These are phyloP conservation scores for Scalesia atractyloides DNA, from an alignment of 129 eudicot species.

Conservation along the genomic window DNA sequence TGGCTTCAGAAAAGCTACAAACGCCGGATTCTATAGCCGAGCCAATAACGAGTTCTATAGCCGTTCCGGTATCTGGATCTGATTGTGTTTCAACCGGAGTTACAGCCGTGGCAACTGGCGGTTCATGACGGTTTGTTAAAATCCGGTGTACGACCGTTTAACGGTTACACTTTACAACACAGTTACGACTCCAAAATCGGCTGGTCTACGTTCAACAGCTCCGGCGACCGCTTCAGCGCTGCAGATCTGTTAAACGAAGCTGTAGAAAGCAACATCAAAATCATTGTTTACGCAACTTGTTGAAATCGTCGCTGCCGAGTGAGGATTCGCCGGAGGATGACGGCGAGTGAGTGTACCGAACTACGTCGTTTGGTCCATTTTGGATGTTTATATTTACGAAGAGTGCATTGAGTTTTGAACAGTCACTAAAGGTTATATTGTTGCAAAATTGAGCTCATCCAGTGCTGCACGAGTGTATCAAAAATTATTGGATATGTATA, in stretches of 20 bases:
- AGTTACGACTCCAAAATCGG: conserved; percentile 68
- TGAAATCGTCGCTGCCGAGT: too few species aligned
- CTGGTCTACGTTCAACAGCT: conserved; percentile 64
- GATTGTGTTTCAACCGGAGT: too few species aligned
- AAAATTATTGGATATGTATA: too few species aligned
- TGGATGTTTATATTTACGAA: too few species aligned
- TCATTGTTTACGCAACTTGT: conserved; percentile 63
- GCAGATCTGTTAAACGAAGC: conserved; percentile 61
- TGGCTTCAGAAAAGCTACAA: conserved; percentile 28
- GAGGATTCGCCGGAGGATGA: too few species aligned
- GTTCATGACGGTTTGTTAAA: conserved; percentile 60
- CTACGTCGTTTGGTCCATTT: too few species aligned
- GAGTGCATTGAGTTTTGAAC: too few species aligned
- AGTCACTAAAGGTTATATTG: too few species aligned
- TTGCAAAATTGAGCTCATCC: too few species aligned
- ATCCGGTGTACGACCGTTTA: conserved; percentile 53
- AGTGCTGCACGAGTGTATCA: too few species aligned
- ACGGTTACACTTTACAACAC: conserved; percentile 55
- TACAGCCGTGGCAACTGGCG: conserved; percentile 70
- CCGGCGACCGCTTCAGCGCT: conserved; percentile 60
- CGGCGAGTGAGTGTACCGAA: too few species aligned
- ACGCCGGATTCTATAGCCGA: conserved; percentile 26
- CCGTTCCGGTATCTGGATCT: conserved; percentile 51
- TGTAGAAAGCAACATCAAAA: conserved; percentile 43
- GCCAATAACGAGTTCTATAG: conserved; percentile 21